Evolutionary conservation across 305 asterid species (phyloP).

Genomic region (Andrographis paniculata): DNA sequence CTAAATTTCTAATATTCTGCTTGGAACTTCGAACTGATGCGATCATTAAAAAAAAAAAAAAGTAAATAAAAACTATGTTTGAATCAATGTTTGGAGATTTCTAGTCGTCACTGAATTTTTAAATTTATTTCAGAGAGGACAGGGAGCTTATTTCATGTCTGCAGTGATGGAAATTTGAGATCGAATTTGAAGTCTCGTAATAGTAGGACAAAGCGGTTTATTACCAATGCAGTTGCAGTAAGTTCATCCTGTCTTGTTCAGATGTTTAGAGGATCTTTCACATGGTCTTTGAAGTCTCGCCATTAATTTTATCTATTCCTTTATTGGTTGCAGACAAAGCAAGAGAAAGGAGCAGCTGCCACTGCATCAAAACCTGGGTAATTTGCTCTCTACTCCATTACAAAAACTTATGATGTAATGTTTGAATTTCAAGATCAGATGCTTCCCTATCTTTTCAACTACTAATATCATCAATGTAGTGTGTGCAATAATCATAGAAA

Average conservation of each 20-base stretch:
- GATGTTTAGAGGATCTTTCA: neutral
- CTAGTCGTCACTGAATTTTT: conserved; percentile 1
- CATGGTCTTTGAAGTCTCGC: neutral
- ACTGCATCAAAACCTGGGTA: conserved; percentile 63
- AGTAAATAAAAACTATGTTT: too few relatives aligned
- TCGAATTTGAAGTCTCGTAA: conserved; percentile 25
- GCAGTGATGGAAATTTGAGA: conserved; percentile 33
- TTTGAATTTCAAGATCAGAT: too few relatives aligned
- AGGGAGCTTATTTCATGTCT: conserved; percentile 19
- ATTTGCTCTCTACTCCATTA: conserved; percentile 9
- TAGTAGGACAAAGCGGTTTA: conserved; percentile 29
- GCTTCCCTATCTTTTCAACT: too few relatives aligned
- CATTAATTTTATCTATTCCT: neutral
- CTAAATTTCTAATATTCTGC: too few relatives aligned
- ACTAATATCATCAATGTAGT: too few relatives aligned
- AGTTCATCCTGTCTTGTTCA: conserved; percentile 19
- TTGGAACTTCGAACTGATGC: too few relatives aligned
- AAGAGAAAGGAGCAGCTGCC: conserved; percentile 36
- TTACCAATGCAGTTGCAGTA: conserved; percentile 58
- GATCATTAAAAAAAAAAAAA: too few relatives aligned
- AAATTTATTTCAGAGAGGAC: conserved; percentile 33
- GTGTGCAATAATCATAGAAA: too few relatives aligned
- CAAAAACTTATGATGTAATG: too few relatives aligned
- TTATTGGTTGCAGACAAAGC: conserved; percentile 38
- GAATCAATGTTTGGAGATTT: too few relatives aligned